Evolutionary conservation across 176 grass and related monocot species (phyloP).

Genomic region (Raddia guianensis): DNA sequence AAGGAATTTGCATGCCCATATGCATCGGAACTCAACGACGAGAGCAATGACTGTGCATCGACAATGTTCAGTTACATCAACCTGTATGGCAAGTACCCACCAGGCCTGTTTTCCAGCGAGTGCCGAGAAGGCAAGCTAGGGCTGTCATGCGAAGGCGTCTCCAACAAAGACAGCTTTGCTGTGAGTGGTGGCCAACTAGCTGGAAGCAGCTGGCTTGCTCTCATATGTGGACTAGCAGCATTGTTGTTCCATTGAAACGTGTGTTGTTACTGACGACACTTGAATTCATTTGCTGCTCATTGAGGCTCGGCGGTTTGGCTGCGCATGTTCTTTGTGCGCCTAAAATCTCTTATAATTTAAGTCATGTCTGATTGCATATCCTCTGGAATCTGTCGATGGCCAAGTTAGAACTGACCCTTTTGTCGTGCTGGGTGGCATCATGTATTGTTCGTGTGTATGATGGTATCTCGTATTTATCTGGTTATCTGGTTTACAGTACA

Average conservation of each 20-base stretch:
- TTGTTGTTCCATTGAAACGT: slow-evolving; percentile 39
- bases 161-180: background rate
- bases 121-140: slow-evolving; percentile 67
- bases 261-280: slow-evolving; percentile 23
- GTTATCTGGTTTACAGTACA: no score
- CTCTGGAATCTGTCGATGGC: slow-evolving; percentile 17
- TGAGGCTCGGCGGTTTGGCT: background rate
- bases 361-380: slow-evolving; percentile 17
- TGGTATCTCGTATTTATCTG: background rate
- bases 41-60: slow-evolving; percentile 50
- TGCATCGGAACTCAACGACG: slow-evolving; percentile 46
- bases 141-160: slow-evolving; percentile 35
- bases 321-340: slow-evolving; percentile 13
- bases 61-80: slow-evolving; percentile 89
- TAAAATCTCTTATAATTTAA: slow-evolving; percentile 42
- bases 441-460: slow-evolving; percentile 3
- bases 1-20: slow-evolving; percentile 75
- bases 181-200: slow-evolving; percentile 11
- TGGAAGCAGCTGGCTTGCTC: slow-evolving; percentile 34
- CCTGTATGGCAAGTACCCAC: slow-evolving; percentile 67
- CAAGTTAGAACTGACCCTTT: background rate
- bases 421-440: slow-evolving; percentile 12
- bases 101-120: slow-evolving; percentile 59
- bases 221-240: slow-evolving; percentile 35
- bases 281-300: slow-evolving; percentile 20